These are phyloP conservation scores for Celoporthe dispersa DNA, from an alignment of 2,329 filamentous ascomycete species.

Conservation along the genomic window DNA sequence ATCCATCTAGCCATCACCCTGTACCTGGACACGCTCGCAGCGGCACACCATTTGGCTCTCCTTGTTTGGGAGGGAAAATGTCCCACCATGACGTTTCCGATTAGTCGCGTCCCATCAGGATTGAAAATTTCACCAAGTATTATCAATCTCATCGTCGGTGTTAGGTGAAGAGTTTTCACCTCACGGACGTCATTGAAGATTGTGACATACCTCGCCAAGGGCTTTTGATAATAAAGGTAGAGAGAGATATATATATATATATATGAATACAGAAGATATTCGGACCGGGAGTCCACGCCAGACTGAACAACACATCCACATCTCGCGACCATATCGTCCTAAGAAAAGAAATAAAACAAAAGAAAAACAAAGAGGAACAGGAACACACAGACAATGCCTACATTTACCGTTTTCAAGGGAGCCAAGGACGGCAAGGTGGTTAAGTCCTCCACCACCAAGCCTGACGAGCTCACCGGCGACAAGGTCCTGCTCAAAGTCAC, in stretches of 20 bases:
- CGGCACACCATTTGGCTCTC: background rate
- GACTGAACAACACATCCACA: background rate
- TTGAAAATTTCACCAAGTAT: background rate
- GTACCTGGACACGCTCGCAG: too few species aligned
- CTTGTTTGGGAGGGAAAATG: background rate
- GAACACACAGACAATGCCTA: constrained; percentile 22
- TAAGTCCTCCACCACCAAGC: constrained; percentile 28
- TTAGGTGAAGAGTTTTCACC: background rate
- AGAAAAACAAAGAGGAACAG: background rate
- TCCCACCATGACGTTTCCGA: constrained; percentile 11
- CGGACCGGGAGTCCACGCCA: background rate
- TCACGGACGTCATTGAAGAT: background rate
- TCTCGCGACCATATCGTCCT: background rate
- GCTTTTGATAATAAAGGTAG: background rate
- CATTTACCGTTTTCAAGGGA: constrained; percentile 30
- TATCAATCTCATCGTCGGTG: background rate
- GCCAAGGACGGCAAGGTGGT: constrained; percentile 21
- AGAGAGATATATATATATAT: background rate
- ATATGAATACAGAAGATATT: background rate
- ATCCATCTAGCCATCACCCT: too few species aligned
- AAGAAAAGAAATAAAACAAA: background rate
- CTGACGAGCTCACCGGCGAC: constrained; percentile 27
- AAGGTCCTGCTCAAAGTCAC: constrained; percentile 30
- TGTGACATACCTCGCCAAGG: background rate
- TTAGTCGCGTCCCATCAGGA: background rate